Evolutionary conservation across 2,329 filamentous ascomycete species (phyloP).

Genomic region (Colletotrichum ledebouriae): DNA sequence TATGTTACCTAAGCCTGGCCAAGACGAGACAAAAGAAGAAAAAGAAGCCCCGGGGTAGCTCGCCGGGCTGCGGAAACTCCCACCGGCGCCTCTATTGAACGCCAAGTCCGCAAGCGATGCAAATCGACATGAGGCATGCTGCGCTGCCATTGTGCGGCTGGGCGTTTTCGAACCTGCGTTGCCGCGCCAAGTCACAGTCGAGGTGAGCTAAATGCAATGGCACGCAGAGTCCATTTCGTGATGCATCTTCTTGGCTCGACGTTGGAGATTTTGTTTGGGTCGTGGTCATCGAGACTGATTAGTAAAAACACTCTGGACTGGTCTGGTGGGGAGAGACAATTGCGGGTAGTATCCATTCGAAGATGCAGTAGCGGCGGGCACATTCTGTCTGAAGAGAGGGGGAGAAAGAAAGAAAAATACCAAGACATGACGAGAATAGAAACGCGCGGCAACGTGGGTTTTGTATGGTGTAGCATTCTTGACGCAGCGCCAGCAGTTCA

Average conservation of each 20-base stretch:
- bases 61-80: not conserved
- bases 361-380: not conserved
- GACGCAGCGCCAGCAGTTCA: slow-evolving; percentile 3
- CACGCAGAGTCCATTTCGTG: not conserved
- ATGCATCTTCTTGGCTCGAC: slow-evolving; percentile 24
- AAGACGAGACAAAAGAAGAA: slow-evolving; percentile 11
- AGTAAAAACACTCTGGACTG: not conserved
- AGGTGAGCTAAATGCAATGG: too few relatives aligned
- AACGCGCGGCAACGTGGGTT: slow-evolving; percentile 15
- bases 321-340: not conserved
- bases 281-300: not conserved
- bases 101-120: slow-evolving; percentile 31
- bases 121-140: slow-evolving; percentile 5
- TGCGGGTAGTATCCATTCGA: not conserved
- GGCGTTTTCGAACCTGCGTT: too few relatives aligned
- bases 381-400: slow-evolving; percentile 3
- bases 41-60: too few relatives aligned
- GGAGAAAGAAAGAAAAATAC: not conserved
- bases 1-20: slow-evolving; percentile 39
- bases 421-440: slow-evolving; percentile 34
- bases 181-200: too few relatives aligned
- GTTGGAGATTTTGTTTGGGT: slow-evolving; percentile 7
- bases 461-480: slow-evolving; percentile 23
- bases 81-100: slow-evolving; percentile 23
- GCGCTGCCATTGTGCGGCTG: too few relatives aligned